Percentiles rank a stretch among this genome's conserved stretches.
These are phyloP conservation scores for Zhuliangozyma parablackwelliae DNA, from an alignment of 1,139 yeast genomes.

Conservation along the genomic window DNA sequence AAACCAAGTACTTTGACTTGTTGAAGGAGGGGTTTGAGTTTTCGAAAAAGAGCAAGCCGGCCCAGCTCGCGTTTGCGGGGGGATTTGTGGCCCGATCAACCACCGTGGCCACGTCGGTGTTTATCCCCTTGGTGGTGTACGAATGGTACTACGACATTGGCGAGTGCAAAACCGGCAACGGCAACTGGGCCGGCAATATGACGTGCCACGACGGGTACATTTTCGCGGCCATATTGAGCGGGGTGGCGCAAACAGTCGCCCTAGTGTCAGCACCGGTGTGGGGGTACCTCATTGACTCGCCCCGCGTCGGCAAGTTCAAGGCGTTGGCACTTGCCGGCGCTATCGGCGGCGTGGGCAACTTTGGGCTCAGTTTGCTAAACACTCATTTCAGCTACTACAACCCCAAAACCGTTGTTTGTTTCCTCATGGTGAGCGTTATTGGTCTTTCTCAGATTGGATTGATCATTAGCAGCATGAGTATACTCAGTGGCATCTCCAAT, in stretches of 20 bases:
- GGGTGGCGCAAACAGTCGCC: constrained; percentile 58
- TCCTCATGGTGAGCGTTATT: constrained; percentile 28
- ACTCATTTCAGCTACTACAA: constrained; percentile 18
- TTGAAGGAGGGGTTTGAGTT: constrained; percentile 42
- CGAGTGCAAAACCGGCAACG: constrained; percentile 36
- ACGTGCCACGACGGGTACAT: constrained; percentile 63
- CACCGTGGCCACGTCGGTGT: constrained; percentile 56
- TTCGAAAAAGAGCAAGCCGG: constrained; percentile 25
- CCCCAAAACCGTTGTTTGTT: constrained; percentile 31
- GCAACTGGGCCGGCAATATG: constrained; percentile 25
- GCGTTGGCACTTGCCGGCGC: constrained; percentile 27
- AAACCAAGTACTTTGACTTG: constrained; percentile 24
- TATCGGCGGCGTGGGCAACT: constrained; percentile 39
- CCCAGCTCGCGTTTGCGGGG: constrained; percentile 55
- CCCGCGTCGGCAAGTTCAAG: constrained; percentile 30
- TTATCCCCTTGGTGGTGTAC: constrained; percentile 61
- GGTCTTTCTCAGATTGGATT: constrained; percentile 53
- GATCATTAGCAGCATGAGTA: constrained; percentile 48
- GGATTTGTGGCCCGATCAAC: constrained; percentile 64
- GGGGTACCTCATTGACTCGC: constrained; percentile 51
- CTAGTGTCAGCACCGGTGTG: constrained; percentile 58
- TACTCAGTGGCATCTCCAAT: constrained; percentile 27
- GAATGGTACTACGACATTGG: constrained; percentile 50
- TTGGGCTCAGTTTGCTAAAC: constrained; percentile 22
- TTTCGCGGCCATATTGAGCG: constrained; percentile 63